phyloP scores from a whole-genome alignment of 257 asterid species.

The Leptodermis oblonga region DNA sequence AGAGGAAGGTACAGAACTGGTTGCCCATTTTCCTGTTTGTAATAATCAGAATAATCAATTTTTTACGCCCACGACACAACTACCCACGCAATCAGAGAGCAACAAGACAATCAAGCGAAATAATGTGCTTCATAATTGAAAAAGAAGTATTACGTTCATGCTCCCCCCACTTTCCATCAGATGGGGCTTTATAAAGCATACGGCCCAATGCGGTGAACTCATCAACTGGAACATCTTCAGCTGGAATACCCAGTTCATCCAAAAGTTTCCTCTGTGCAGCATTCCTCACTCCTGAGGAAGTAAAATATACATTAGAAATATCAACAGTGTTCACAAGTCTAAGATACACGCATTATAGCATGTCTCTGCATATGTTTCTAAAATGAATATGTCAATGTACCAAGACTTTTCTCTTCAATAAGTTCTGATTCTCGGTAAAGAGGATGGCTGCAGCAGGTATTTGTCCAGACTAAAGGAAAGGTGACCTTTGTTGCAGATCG shows the following conservation, averaged over 20 bases:
- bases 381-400: constrained; percentile 29
- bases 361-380: not conserved
- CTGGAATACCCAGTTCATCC: constrained; percentile 88
- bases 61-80: not conserved
- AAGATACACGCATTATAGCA: not conserved
- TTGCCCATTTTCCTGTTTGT: not conserved
- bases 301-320: constrained; percentile 10
- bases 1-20: not conserved
- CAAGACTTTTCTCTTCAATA: constrained; percentile 71
- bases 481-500: constrained; percentile 95
- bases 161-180: constrained; percentile 99
- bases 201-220: constrained; percentile 81
- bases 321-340: not conserved
- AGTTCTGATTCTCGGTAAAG: constrained; percentile 89
- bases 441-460: constrained; percentile 99
- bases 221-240: constrained; percentile 82
- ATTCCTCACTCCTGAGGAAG: constrained; percentile 66
- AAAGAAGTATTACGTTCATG: constrained; percentile 60
- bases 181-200: constrained; percentile 90
- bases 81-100: not conserved
- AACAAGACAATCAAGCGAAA: not conserved
- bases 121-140: not conserved
- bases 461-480: constrained; percentile 94
- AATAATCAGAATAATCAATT: not conserved
- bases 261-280: constrained; percentile 96